Conservation (phyloP, 805 yeast genomes). For the Starmerella roubikii region DNA sequence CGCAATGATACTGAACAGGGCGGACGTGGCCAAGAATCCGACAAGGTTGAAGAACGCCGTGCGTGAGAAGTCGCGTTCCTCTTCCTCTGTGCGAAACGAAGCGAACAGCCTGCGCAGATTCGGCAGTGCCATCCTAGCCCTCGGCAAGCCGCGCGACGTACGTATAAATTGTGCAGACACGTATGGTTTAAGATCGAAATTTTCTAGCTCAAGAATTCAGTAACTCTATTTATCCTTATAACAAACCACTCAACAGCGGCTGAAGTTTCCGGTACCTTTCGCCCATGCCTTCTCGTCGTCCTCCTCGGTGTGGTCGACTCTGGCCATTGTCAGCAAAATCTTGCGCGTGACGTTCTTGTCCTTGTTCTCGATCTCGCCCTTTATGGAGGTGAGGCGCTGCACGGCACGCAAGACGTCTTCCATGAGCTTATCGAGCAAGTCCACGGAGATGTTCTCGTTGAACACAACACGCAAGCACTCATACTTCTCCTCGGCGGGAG, state of each 20-base stretch:
- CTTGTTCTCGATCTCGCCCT: conserved; percentile 22
- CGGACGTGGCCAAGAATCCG: conserved; percentile 73
- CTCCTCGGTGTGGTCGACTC: conserved; percentile 20
- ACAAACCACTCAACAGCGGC: conserved; percentile 1
- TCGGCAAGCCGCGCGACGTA: neutral
- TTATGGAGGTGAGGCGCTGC: conserved; percentile 40
- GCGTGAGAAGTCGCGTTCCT: conserved; percentile 62
- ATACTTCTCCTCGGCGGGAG: conserved; percentile 39
- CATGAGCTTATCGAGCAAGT: conserved; percentile 49
- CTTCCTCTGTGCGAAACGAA: conserved; percentile 75
- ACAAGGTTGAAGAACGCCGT: conserved; percentile 50
- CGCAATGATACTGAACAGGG: conserved; percentile 65
- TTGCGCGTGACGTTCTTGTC: conserved; percentile 12
- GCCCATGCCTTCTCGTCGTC: conserved; percentile 23
- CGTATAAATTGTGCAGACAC: neutral
- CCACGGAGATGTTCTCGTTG: conserved; percentile 50
- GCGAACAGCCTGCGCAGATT: conserved; percentile 68
- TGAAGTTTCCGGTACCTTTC: neutral
- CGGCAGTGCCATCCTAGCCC: conserved; percentile 54
- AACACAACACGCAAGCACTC: conserved; percentile 82
- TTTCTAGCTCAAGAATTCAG: too few relatives aligned
- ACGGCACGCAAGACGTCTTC: conserved; percentile 41
- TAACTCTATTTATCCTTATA: too few relatives aligned
- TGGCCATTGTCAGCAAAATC: conserved; percentile 15
- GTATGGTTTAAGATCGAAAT: too few relatives aligned